Base-by-base conservation (phyloP, 2,329 filamentous ascomycete species). In the Aureobasidium sp. region DNA sequence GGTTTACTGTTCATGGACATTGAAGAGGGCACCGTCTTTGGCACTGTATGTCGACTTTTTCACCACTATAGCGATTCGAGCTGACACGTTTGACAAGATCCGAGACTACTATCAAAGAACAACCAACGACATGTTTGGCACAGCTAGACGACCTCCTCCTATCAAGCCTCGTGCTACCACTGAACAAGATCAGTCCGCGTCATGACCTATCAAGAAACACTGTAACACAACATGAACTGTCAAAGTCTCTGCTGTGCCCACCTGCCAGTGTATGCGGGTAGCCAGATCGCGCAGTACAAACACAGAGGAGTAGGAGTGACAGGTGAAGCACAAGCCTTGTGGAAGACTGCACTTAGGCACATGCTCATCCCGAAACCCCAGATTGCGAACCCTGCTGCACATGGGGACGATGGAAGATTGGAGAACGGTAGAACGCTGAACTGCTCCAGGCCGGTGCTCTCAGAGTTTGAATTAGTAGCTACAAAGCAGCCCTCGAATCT, bases 1-100 rank as follows among this genome's bases (percentile, higher is more conserved):
- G 61, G 61, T 32, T 16, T 63, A 16, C 37, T 63, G 8, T 63
- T 59, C 48, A 63, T 63, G 61, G 54, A 59, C 16, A 59, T 49
- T 16, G 39, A 47, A 27, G 61, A 59, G 13, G 61, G 54, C 27
- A 49, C 61, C 13, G 45, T 58, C 39, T 59, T 63, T 54, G 61
- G 59, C 30, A 42, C 53, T 7, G 61, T 63, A 59, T 34, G 61
- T 59, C 21, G 21, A 21, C 6, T 11, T 15, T 21, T 10, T 5
- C 13, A n/a, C 15, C 16, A 5, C 9, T 8, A 2, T 13, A n/a
- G 2, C 15, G 1, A 41, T 13, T 30, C 36, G 11, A 9, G 30
- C 57, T 59, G 45, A 59, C 45, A 48, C 6, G 15, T 25, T 32
- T 16, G 21, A 25, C 32, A 27, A 59, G 57, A 49, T 59, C 27